phyloP scores from a whole-genome alignment of 1,284 basidiomycete genomes.

The Marasmius oreades region DNA sequence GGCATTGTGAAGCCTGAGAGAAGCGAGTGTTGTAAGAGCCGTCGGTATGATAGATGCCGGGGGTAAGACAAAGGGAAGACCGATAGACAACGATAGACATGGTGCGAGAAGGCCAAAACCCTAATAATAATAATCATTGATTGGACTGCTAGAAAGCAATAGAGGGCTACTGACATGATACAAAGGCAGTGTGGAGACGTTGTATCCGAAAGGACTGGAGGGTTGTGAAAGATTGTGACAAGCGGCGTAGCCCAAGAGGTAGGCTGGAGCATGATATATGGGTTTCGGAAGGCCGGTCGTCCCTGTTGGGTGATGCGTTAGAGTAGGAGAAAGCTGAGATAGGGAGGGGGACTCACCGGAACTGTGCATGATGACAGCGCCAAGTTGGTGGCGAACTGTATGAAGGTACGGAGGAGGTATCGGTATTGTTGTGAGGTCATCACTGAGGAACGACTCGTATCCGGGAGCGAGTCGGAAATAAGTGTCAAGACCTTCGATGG shows the following conservation, averaged over 20 bases:
- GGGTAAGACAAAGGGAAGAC: slow-evolving; percentile 31
- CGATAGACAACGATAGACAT: slow-evolving; percentile 29
- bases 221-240: slow-evolving; percentile 31
- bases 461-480: slow-evolving; percentile 24
- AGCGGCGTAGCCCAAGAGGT: slow-evolving; percentile 28
- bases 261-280: slow-evolving; percentile 31
- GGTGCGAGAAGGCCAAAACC: slow-evolving; percentile 35
- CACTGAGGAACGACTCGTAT: slow-evolving; percentile 3
- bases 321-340: neutral
- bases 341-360: neutral
- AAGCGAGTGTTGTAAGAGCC: slow-evolving; percentile 24
- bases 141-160: neutral
- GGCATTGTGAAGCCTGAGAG: slow-evolving; percentile 25
- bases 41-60: slow-evolving; percentile 33
- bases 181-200: slow-evolving; percentile 33
- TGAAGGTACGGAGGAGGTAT: slow-evolving; percentile 24
- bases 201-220: slow-evolving; percentile 23
- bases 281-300: slow-evolving; percentile 37
- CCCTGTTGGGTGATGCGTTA: slow-evolving; percentile 25
- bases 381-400: slow-evolving; percentile 24
- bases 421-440: slow-evolving; percentile 5
- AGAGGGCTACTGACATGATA: slow-evolving; percentile 28
- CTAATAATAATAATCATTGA: slow-evolving; percentile 15
- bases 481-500: slow-evolving; percentile 23
- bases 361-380: slow-evolving; percentile 31